These are phyloP conservation scores for Globisporangium paroecandrum DNA, from an alignment of 352 stramenopile species.

Conservation along the genomic window DNA sequence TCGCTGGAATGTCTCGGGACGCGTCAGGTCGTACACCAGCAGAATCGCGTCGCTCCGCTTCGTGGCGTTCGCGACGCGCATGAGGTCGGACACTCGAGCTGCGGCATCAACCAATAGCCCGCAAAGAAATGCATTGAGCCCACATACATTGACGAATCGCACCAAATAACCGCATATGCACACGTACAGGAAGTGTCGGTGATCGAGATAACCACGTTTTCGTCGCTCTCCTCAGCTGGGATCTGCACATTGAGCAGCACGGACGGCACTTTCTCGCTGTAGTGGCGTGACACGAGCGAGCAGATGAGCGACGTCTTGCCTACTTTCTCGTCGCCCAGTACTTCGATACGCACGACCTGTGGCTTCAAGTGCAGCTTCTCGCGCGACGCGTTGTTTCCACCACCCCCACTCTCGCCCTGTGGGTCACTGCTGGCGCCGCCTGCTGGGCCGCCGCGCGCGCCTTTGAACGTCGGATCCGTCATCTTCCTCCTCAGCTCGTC, in stretches of 20 bases:
- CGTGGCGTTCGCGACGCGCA: constrained; percentile 79
- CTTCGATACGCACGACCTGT: constrained; percentile 85
- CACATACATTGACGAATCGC: background rate
- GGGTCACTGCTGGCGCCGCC: constrained; percentile 2
- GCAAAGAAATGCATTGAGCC: background rate
- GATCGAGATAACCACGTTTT: constrained; percentile 89
- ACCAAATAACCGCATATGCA: background rate
- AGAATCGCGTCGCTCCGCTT: constrained; percentile 86
- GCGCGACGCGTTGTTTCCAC: constrained; percentile 13
- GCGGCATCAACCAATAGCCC: background rate
- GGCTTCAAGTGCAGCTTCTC: constrained; percentile 66
- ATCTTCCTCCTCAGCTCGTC: constrained; percentile 22
- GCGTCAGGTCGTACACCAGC: constrained; percentile 84
- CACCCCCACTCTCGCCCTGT: background rate
- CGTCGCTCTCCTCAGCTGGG: constrained; percentile 83
- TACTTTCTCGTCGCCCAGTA: constrained; percentile 88
- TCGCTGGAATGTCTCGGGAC: constrained; percentile 81
- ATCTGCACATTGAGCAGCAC: constrained; percentile 89
- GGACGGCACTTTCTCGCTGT: constrained; percentile 83
- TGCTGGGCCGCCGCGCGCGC: constrained; percentile 10
- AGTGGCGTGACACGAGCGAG: constrained; percentile 85
- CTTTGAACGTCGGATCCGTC: constrained; percentile 26
- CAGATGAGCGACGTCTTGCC: constrained; percentile 91
- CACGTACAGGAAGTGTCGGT: constrained; percentile 82
- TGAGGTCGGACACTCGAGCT: constrained; percentile 77